phyloP scores from a whole-genome alignment of 2,329 filamentous ascomycete species.

The Epichloe uncinata region DNA sequence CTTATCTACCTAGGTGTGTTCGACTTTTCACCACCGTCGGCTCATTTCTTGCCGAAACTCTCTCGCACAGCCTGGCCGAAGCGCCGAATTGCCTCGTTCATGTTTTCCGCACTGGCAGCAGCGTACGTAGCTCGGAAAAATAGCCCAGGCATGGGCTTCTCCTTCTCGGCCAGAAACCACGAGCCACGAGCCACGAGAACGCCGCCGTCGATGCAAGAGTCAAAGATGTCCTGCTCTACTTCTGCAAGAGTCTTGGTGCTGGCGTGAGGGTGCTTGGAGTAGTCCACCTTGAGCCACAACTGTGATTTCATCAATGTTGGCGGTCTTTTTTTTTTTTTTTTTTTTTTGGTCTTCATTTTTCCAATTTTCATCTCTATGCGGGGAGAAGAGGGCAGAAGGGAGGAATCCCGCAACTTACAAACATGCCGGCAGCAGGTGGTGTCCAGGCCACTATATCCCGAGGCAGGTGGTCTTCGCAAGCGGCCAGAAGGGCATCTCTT shows the following conservation, averaged over 20 bases:
- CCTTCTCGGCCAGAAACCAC: slow-evolving; percentile 76
- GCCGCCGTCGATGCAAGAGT: slow-evolving; percentile 58
- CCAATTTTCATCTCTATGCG: neutral
- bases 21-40: no score
- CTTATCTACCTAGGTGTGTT: neutral
- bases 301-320: slow-evolving; percentile 14
- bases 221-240: slow-evolving; percentile 80
- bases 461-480: slow-evolving; percentile 69
- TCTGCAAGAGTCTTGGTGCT: slow-evolving; percentile 39
- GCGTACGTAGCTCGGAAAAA: slow-evolving; percentile 90
- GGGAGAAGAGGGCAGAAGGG: neutral
- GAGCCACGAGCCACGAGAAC: slow-evolving; percentile 74
- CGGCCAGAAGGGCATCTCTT: slow-evolving; percentile 61
- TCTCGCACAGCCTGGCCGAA: slow-evolving; percentile 62
- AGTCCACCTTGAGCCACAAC: slow-evolving; percentile 66
- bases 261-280: slow-evolving; percentile 49
- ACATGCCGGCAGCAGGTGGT: slow-evolving; percentile 82
- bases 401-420: slow-evolving; percentile 44
- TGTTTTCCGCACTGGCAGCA: slow-evolving; percentile 57
- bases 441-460: slow-evolving; percentile 64
- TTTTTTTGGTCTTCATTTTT: neutral
- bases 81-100: slow-evolving; percentile 57
- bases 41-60: slow-evolving; percentile 30
- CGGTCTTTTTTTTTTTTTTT: neutral
- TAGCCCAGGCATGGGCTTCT: slow-evolving; percentile 46